These are phyloP conservation scores for Jaapia argillacea DNA, from an alignment of 768 basidiomycete genomes.

Conservation along the genomic window DNA sequence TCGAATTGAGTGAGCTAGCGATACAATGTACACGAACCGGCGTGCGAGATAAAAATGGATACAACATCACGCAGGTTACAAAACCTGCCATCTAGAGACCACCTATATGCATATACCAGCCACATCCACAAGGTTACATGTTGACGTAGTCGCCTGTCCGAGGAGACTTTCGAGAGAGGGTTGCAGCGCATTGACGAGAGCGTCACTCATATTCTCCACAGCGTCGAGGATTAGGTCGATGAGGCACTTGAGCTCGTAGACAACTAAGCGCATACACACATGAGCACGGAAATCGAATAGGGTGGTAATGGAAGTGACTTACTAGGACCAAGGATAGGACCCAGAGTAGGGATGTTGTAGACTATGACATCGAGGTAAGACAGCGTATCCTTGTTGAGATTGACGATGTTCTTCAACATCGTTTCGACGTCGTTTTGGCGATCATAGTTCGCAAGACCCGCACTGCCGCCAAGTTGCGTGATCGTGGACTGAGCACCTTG, in stretches of 20 bases:
- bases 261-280: too few species aligned
- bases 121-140: constrained; percentile 15
- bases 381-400: constrained; percentile 38
- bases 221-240: constrained; percentile 40
- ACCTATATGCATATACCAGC: constrained; percentile 11
- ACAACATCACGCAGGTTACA: too few species aligned
- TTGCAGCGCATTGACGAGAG: constrained; percentile 28
- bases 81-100: constrained; percentile 20
- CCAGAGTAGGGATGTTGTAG: constrained; percentile 32
- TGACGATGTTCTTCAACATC: constrained; percentile 37
- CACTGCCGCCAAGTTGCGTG: constrained; percentile 23
- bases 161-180: constrained; percentile 23
- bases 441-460: constrained; percentile 46
- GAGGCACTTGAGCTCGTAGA: constrained; percentile 52
- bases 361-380: constrained; percentile 21
- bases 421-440: constrained; percentile 30
- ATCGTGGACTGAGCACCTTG: constrained; percentile 21
- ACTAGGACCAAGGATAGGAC: constrained; percentile 47
- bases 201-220: constrained; percentile 40
- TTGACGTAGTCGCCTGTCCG: constrained; percentile 10
- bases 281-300: background rate
- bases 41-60: too few species aligned
- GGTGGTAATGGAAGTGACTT: constrained; percentile 15
- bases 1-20: too few species aligned
- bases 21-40: too few species aligned